These are phyloP conservation scores for Piper betle DNA, from an alignment of 164 flowering plant species.

Conservation along the genomic window DNA sequence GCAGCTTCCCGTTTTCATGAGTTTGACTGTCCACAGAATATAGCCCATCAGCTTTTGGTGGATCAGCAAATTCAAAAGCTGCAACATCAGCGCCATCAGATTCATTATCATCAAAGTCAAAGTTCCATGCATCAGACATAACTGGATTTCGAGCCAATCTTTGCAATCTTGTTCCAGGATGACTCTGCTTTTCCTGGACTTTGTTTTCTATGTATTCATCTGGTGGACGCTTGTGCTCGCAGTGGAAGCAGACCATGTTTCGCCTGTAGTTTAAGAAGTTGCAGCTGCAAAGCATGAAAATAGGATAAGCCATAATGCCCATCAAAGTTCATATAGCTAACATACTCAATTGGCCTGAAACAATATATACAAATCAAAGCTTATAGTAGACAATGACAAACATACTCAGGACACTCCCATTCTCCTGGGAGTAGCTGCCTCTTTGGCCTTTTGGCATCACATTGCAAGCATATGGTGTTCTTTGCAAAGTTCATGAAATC, in stretches of 20 bases:
- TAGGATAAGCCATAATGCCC: not conserved
- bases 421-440: slow-evolving; percentile 97
- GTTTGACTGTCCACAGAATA: slow-evolving; percentile 18
- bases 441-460: slow-evolving; percentile 97
- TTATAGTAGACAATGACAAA: not conserved
- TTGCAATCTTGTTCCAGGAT: slow-evolving; percentile 30
- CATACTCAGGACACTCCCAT: slow-evolving; percentile 96
- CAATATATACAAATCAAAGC: slow-evolving; percentile 11
- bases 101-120: slow-evolving; percentile 91
- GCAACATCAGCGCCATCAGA: slow-evolving; percentile 99
- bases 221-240: slow-evolving; percentile 90
- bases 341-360: not conserved
- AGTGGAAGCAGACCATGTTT: slow-evolving; percentile 85
- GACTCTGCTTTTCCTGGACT: slow-evolving; percentile 30
- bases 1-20: slow-evolving; percentile 10
- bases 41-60: slow-evolving; percentile 33
- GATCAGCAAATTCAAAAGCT: slow-evolving; percentile 92
- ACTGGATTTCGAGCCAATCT: slow-evolving; percentile 29
- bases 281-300: slow-evolving; percentile 42
- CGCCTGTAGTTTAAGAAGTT: slow-evolving; percentile 94
- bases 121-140: slow-evolving; percentile 84
- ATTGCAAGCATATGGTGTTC: slow-evolving; percentile 82
- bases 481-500: slow-evolving; percentile 98
- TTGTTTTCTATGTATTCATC: slow-evolving; percentile 56
- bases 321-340: not conserved